Evolutionary conservation across 176 grass and related monocot species (phyloP), one percentile per base, ranked within the genome.

Genomic region (Carex pumila): DNA sequence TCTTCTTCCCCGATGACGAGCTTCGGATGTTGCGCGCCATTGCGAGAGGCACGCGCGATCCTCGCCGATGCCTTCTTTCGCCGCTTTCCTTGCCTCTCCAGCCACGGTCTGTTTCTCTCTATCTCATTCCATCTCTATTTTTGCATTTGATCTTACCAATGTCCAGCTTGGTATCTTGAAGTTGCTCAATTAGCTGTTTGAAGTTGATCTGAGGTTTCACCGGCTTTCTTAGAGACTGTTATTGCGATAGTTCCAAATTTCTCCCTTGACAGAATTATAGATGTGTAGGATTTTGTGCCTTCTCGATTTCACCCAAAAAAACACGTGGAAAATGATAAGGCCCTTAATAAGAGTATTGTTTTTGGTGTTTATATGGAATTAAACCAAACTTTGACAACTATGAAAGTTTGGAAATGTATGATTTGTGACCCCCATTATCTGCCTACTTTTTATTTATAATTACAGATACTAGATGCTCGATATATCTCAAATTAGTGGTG

Each of bases 21-120:
- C 45, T 59, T 55, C 60, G 81, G 81, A 71, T 88, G 57, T 18
- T 84, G 71, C 43, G 45, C 18, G 8, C 39, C 81, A 10, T 39
- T 78, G 1, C 21, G 45, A 79, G 86, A 88, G 86, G 45, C 81
- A 53, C 60, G 53, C 29, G 67, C 71, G 7, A 37, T 60, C 81
- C 58, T 83, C 41, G 59, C 41, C 55, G 68, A 15, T 39, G 37
- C 61, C 60, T 83, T 78, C 57, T 41, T 76, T 30, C 52, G 57
- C 29, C 64, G 82, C 53, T 73, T 88, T 12, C 87, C 87, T 68
- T 88, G 82, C 74, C 64, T 88, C 52, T 50, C 45, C 12, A 70
- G 71, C 41, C 56, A 63, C 0, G 55, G 87, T 85, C 6, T 50
- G n/a, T n/a, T 31, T 52, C 25, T 59, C 43, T 63, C 11, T 61